Evolutionary conservation across 176 grass and related monocot genomes (phyloP).

Genomic region (Miscanthus lutarioriparius): DNA sequence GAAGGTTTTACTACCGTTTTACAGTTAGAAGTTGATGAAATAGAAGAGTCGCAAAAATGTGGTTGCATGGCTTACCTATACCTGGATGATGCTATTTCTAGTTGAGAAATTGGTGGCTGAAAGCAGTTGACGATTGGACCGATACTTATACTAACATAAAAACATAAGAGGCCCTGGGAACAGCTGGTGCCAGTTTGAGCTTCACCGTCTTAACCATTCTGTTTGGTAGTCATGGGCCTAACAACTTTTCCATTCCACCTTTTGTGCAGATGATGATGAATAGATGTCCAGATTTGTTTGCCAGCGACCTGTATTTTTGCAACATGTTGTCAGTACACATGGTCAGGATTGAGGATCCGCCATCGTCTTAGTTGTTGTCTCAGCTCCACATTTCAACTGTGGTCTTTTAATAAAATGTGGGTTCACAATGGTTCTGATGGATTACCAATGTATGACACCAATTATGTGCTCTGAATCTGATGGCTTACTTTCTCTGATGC

Average conservation of each 20-base stretch:
- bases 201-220: background rate
- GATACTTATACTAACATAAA: background rate
- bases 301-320: constrained; percentile 29
- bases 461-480: constrained; percentile 19
- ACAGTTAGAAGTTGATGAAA: background rate
- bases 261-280: constrained; percentile 54
- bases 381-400: constrained; percentile 17
- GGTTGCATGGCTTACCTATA: background rate
- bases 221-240: constrained; percentile 18
- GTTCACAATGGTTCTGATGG: constrained; percentile 26
- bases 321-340: constrained; percentile 19
- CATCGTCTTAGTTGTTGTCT: constrained; percentile 10
- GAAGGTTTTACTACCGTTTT: background rate
- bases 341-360: constrained; percentile 12
- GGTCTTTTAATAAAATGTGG: constrained; percentile 51
- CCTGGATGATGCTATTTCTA: background rate
- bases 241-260: constrained; percentile 4
- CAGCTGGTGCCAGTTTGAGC: background rate
- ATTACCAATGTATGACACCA: constrained; percentile 6
- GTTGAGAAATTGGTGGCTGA: background rate
- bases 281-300: constrained; percentile 43
- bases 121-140: background rate
- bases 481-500: background rate
- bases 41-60: background rate
- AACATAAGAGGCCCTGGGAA: background rate